Evolutionary conservation across 2,329 filamentous ascomycete species (phyloP).

Genomic region (Diaporthe helianthi): DNA sequence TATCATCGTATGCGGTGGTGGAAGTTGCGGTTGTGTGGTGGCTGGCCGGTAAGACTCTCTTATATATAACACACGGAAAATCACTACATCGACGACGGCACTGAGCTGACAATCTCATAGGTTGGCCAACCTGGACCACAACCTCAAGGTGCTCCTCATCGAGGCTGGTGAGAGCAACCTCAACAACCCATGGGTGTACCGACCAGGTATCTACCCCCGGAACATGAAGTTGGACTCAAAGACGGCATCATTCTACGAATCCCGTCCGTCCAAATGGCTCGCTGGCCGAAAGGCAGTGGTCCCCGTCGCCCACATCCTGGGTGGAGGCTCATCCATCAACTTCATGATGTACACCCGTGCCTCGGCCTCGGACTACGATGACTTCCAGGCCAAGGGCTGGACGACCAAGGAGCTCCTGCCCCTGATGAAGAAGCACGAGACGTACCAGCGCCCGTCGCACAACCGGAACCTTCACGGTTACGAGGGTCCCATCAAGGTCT

Average conservation of each 20-base stretch:
- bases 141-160: conserved; percentile 72
- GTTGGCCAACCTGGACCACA: conserved; percentile 78
- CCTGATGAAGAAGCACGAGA: conserved; percentile 82
- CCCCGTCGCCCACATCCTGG: conserved; percentile 76
- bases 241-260: conserved; percentile 83
- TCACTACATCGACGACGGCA: background rate
- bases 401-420: conserved; percentile 76
- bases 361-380: conserved; percentile 76
- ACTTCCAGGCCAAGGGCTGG: conserved; percentile 83
- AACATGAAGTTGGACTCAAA: conserved; percentile 84
- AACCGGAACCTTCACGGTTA: conserved; percentile 77
- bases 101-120: conserved; percentile 51
- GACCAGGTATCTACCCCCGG: conserved; percentile 76
- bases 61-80: conserved; percentile 25
- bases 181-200: conserved; percentile 81
- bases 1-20: conserved; percentile 80
- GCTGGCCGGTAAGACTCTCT: conserved; percentile 57
- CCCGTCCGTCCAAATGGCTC: conserved; percentile 75
- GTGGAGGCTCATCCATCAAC: conserved; percentile 77
- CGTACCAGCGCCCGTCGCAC: conserved; percentile 71
- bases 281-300: conserved; percentile 75
- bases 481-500: conserved; percentile 83
- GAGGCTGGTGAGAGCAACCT: conserved; percentile 76
- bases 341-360: conserved; percentile 82
- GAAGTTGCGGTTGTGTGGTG: conserved; percentile 69